Evolutionary conservation across 2,329 filamentous ascomycete genomes (phyloP), one percentile per base, ranked within the genome.

Genomic region (Fusarium sulawesiense): DNA sequence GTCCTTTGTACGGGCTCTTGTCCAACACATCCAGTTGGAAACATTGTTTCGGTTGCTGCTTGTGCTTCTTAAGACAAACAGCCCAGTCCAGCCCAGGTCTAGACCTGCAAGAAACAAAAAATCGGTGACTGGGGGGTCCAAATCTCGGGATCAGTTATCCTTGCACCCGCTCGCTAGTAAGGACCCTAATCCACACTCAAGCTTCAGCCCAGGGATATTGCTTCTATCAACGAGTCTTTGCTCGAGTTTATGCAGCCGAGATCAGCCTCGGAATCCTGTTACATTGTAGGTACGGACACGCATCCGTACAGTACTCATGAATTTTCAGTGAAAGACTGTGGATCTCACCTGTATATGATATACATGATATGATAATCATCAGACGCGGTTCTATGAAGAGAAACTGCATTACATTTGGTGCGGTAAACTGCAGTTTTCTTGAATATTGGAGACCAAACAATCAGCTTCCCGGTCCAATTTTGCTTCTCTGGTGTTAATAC

Each of bases 141-240:
- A 70, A 71, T 70, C 59, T 61, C 68, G 68, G 68, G 45, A 71
- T 68, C 50, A 48, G 32, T 54, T 45, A 65, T 58, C 64, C 67
- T 41, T 47, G 63, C 67, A 60, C 54, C 63, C 58, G 67, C 50
- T 62, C 58, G 25, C 56, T 67, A 37, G 57, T 64, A 42, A 65
- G 55, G 55, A 44, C 47, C 34, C 37, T 23, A 64, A 51, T 47
- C 53, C 55, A 65, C 70, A 64, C 72, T 73, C 65, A 74, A 66
- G 65, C 70, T 75, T 74, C 62, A 74, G 72, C 72, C 72, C 72
- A 70, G 54, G 53, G 60, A 74, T 68, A 74, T 74, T 74, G 68
- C 68, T 49, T 45, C 51, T 50, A 49, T 30, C 64, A 48, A 71
- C 66, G 69, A 56, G 49, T 68, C 58, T 48, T 47, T 66, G 56